phyloP scores from a whole-genome alignment of 106 monocot species.

The Allium cepa region DNA sequence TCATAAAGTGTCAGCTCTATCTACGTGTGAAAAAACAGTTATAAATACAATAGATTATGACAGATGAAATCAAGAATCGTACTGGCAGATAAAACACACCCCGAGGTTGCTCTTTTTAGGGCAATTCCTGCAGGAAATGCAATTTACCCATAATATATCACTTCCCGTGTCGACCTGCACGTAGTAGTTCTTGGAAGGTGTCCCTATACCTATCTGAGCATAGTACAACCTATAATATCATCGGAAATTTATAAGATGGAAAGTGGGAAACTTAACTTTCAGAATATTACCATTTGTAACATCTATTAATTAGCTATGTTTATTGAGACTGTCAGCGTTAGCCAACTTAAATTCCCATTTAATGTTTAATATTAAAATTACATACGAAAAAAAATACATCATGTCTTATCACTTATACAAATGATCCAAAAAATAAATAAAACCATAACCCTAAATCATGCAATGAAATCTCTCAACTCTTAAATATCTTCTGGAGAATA shows the following conservation, averaged over 20 bases:
- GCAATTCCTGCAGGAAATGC: conserved; percentile 14
- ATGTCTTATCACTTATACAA: too few species aligned
- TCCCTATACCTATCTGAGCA: conserved; percentile 20
- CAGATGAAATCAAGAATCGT: neutral
- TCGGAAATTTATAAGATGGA: neutral
- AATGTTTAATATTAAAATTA: too few species aligned
- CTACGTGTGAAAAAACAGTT: conserved; percentile 22
- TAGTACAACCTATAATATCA: conserved; percentile 16
- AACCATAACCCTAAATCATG: too few species aligned
- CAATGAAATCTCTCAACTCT: too few species aligned
- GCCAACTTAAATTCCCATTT: too few species aligned
- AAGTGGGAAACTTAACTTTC: too few species aligned
- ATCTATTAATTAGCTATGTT: too few species aligned
- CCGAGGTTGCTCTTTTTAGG: conserved; percentile 16
- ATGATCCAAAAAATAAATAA: too few species aligned
- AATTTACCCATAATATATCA: conserved; percentile 18
- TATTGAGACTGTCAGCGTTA: too few species aligned
- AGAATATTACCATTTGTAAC: too few species aligned
- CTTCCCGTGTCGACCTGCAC: conserved; percentile 25
- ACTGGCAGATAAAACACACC: conserved; percentile 8
- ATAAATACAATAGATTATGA: neutral
- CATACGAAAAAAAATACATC: too few species aligned
- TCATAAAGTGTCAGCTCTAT: conserved; percentile 68
- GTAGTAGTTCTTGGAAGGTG: conserved; percentile 12
- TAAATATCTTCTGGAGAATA: too few species aligned